Evolutionary conservation across 495 filamentous ascomycete genomes (phyloP), one percentile per base, ranked within the genome.

Genomic region (Xylaria bambusicola): DNA sequence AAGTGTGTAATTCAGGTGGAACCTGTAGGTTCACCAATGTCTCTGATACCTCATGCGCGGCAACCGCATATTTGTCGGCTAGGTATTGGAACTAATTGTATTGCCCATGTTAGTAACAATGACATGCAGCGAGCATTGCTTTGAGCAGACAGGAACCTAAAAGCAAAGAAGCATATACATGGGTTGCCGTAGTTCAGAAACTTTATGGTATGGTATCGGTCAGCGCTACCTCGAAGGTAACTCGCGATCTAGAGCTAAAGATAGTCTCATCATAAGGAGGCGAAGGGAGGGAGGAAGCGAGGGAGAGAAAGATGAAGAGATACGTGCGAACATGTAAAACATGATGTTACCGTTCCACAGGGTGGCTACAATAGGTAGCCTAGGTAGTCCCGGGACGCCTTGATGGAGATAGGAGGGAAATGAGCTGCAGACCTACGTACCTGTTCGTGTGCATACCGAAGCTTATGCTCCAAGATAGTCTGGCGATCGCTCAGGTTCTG

Each of bases 231-330:
- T 70, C 65, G 59, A 66, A 70, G 59, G 73, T 75, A 80, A 76
- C 83, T 88, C 73, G 77, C 83, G 85, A 83, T 88, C 85, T 88
- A 88, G 85, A 88, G 84, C 85, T 88, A 88, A 85, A 64, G 60
- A 49, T 72, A 52, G 63, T 75, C 63, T 83, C 80, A 85, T 87
- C 86, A 85, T 83, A 64, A 68, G 46, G 56, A 46, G 24, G 62
- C 55, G 61, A 72, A 49, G 54, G 54, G 60, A 72, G 47, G 52
- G 49, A 41, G 42, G 44, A 49, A 52, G 56, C 51, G 59, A 62
- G 45, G 51, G 40, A 60, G 59, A 15, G 10, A 24, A 38, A 26
- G 18, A 26, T 9, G n/a, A 18, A 23, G 64, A 20, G 29, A 58
- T 59, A 48, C 31, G 10, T 10, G n/a, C n/a, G n/a, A n/a, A n/a